These are phyloP conservation scores for Porphyrellus sp. DNA, from an alignment of 1,284 basidiomycete species.

Conservation along the genomic window DNA sequence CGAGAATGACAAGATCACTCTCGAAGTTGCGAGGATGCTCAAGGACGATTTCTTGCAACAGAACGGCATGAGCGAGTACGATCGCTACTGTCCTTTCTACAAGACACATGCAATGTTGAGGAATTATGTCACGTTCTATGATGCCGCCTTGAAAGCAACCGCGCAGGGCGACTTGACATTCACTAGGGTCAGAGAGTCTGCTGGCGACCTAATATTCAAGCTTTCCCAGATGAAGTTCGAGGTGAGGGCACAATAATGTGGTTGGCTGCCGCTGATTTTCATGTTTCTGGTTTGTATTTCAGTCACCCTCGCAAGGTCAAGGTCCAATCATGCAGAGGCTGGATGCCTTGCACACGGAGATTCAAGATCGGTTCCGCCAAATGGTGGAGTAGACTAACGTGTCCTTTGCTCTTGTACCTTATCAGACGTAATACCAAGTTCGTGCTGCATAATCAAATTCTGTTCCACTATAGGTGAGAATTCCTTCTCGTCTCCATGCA, in stretches of 20 bases:
- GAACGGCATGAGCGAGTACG: constrained; percentile 98
- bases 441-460: background rate
- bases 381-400: constrained; percentile 62
- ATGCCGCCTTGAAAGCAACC: constrained; percentile 83
- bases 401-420: constrained; percentile 20
- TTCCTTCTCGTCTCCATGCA: too few relatives aligned
- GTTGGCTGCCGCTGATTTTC: constrained; percentile 21
- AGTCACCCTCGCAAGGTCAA: constrained; percentile 86
- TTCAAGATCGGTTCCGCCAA: constrained; percentile 87
- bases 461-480: constrained; percentile 1
- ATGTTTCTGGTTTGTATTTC: constrained; percentile 14
- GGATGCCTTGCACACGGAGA: constrained; percentile 76
- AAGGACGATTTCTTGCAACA: constrained; percentile 99
- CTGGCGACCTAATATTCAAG: constrained; percentile 89
- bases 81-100: constrained; percentile 98
- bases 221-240: constrained; percentile 99
- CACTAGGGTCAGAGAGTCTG: constrained; percentile 85
- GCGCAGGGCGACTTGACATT: constrained; percentile 89
- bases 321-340: constrained; percentile 78
- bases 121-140: constrained; percentile 95
- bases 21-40: constrained; percentile 96
- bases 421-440: constrained; percentile 23
- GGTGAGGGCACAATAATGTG: constrained; percentile 43
- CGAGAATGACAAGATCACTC: constrained; percentile 97
- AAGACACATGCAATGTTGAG: constrained; percentile 95